Conservation (phyloP, 1,284 basidiomycete species). For the Takashimella tepidaria region DNA sequence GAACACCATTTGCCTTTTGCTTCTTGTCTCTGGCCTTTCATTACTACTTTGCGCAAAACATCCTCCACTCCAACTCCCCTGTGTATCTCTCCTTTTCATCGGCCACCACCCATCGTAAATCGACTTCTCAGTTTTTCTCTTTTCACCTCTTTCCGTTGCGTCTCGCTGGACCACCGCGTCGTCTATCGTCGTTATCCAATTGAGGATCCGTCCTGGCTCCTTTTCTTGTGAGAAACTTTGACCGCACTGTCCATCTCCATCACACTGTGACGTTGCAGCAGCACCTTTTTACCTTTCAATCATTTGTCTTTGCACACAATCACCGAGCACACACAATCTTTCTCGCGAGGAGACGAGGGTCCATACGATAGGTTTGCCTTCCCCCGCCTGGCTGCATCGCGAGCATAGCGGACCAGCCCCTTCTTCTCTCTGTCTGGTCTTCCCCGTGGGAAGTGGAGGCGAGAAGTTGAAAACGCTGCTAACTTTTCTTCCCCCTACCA, state of each 20-base stretch:
- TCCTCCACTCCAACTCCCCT: too few species aligned
- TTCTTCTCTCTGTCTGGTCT: not conserved
- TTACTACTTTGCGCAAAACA: too few species aligned
- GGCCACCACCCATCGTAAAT: not conserved
- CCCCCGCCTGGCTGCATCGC: conserved; percentile 27
- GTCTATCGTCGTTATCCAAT: not conserved
- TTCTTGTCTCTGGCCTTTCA: too few species aligned
- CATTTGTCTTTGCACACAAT: not conserved
- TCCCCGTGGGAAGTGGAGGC: too few species aligned
- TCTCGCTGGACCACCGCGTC: not conserved
- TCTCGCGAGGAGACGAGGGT: not conserved
- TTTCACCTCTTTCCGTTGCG: not conserved
- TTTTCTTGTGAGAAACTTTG: not conserved
- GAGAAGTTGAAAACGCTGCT: too few species aligned
- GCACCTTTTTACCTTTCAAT: not conserved
- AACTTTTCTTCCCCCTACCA: too few species aligned
- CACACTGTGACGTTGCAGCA: not conserved
- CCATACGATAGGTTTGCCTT: conserved; percentile 12
- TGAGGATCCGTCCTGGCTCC: not conserved
- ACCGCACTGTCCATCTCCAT: too few species aligned
- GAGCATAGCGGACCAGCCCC: conserved; percentile 10
- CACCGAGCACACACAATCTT: too few species aligned
- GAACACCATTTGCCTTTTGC: too few species aligned
- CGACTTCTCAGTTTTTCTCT: not conserved
- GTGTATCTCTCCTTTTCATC: too few species aligned